These are phyloP conservation scores for Pueraria montana DNA, from an alignment of 306 rosid species.

Conservation along the genomic window DNA sequence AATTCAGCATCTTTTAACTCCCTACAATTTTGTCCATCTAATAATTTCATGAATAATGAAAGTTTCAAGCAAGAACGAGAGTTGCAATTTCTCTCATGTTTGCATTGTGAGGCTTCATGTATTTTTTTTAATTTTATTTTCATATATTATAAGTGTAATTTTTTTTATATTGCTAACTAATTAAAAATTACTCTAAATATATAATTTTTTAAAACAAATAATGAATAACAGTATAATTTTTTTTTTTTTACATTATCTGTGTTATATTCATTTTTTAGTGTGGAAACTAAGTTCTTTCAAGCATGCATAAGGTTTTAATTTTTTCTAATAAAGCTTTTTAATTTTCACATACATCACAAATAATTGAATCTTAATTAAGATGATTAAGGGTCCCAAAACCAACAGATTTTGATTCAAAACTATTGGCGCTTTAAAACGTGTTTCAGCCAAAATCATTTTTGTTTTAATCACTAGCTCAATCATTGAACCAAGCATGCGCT, in stretches of 20 bases:
- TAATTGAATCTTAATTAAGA: background rate
- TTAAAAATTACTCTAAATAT: background rate
- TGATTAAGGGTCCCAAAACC: background rate
- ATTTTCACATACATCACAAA: background rate
- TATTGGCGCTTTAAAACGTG: background rate
- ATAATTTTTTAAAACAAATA: background rate
- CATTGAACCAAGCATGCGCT: background rate
- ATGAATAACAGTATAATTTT: background rate
- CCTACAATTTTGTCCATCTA: background rate
- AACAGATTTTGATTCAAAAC: background rate
- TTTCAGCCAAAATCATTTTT: background rate
- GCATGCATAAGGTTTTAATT: background rate
- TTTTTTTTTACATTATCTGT: background rate
- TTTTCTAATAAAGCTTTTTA: background rate
- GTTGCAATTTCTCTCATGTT: background rate
- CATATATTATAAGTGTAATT: background rate
- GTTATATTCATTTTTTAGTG: background rate
- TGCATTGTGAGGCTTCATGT: background rate
- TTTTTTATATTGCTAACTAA: background rate
- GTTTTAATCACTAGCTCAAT: conserved; percentile 18
- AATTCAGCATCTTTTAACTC: conserved; percentile 27
- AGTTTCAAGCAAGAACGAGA: background rate
- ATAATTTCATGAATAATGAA: conserved; percentile 1
- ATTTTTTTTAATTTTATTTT: background rate
- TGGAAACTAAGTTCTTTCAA: background rate